Evolutionary conservation across 1,284 basidiomycete species (phyloP).

Genomic region (Leccinum olivaceoglutinosum): DNA sequence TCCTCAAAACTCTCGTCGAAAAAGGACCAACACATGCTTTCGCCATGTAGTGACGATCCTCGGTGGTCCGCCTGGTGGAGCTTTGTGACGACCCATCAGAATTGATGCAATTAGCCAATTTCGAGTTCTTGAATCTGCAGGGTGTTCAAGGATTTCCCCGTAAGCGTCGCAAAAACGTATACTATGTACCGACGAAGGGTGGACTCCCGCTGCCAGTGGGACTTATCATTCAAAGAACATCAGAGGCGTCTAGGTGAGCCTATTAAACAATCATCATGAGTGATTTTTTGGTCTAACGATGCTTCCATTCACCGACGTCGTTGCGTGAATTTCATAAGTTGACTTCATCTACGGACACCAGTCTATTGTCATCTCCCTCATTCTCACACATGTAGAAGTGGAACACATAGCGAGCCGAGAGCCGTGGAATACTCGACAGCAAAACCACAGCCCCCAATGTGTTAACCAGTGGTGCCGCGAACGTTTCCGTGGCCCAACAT

Average conservation of each 20-base stretch:
- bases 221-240: constrained; percentile 85
- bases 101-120: constrained; percentile 95
- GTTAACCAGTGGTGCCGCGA: constrained; percentile 5
- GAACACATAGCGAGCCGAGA: constrained; percentile 72
- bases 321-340: constrained; percentile 81
- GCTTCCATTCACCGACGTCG: constrained; percentile 61
- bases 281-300: constrained; percentile 1
- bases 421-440: constrained; percentile 29
- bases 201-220: constrained; percentile 55
- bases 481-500: constrained; percentile 7
- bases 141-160: constrained; percentile 87
- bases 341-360: constrained; percentile 92
- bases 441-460: not conserved
- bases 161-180: constrained; percentile 80
- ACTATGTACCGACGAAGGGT: constrained; percentile 60
- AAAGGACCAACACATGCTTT: constrained; percentile 95
- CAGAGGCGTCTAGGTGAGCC: constrained; percentile 83
- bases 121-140: constrained; percentile 91
- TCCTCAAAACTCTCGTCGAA: constrained; percentile 84
- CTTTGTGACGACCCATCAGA: constrained; percentile 90
- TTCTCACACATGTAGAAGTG: constrained; percentile 94
- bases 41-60: constrained; percentile 64
- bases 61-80: constrained; percentile 89
- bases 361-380: constrained; percentile 88
- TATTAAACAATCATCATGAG: not conserved